Conservation (phyloP, 1,139 yeast genomes). For the Zhuliangozyma blackwelliae region DNA sequence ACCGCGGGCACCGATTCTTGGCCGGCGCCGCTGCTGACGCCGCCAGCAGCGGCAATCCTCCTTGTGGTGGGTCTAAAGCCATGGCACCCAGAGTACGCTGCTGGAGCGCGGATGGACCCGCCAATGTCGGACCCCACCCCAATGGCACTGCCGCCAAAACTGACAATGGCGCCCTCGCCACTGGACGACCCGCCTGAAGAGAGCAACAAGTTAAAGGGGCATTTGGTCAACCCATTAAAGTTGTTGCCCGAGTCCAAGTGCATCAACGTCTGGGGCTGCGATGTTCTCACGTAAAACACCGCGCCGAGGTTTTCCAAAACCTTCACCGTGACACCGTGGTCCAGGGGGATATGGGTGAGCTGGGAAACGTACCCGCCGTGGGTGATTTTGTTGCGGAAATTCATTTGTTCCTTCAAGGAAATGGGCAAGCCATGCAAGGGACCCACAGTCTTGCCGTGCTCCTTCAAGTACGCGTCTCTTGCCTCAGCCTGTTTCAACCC, state of each 20-base stretch:
- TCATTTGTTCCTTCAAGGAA: constrained; percentile 71
- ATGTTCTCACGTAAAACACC: constrained; percentile 49
- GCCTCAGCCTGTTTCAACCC: constrained; percentile 32
- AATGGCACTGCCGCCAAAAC: constrained; percentile 58
- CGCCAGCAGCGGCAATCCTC: constrained; percentile 44
- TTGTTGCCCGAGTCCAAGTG: constrained; percentile 44
- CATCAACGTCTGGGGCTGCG: constrained; percentile 47
- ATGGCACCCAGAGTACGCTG: constrained; percentile 63
- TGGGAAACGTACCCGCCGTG: constrained; percentile 61
- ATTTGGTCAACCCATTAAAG: constrained; percentile 33
- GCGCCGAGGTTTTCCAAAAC: constrained; percentile 63
- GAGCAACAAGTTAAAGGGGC: constrained; percentile 38
- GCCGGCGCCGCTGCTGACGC: constrained; percentile 52
- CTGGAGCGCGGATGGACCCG: constrained; percentile 73
- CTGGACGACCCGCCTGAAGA: constrained; percentile 65
- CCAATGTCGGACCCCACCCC: constrained; percentile 81
- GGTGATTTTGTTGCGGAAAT: constrained; percentile 51
- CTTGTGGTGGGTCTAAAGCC: constrained; percentile 70
- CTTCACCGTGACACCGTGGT: constrained; percentile 48
- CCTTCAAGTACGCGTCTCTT: constrained; percentile 37
- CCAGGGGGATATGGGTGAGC: constrained; percentile 45
- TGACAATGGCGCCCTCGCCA: constrained; percentile 71
- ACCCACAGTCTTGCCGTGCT: constrained; percentile 60
- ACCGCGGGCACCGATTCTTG: constrained; percentile 59
- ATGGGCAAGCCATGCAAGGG: constrained; percentile 80